These are phyloP conservation scores for Lodderomyces beijingensis DNA, from an alignment of 1,139 yeast genomes.

Conservation along the genomic window DNA sequence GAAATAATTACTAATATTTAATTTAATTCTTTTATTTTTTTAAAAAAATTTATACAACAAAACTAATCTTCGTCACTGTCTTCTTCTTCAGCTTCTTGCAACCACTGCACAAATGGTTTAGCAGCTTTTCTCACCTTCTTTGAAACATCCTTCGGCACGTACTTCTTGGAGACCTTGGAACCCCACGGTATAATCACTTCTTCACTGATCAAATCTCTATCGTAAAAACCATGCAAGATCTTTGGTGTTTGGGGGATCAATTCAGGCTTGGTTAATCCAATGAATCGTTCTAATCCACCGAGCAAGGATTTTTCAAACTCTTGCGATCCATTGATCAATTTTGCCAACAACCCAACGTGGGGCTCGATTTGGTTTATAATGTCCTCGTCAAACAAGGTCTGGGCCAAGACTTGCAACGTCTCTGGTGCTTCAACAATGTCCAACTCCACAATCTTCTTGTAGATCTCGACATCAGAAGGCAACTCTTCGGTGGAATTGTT, in stretches of 20 bases:
- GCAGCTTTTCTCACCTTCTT: slow-evolving; percentile 96
- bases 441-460: slow-evolving; percentile 80
- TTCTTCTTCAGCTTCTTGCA: slow-evolving; percentile 81
- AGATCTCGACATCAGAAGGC: slow-evolving; percentile 86
- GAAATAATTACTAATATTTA: slow-evolving; percentile 2
- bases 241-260: slow-evolving; percentile 74
- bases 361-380: slow-evolving; percentile 68
- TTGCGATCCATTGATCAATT: slow-evolving; percentile 60
- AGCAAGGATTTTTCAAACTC: slow-evolving; percentile 81
- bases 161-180: slow-evolving; percentile 86
- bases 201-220: slow-evolving; percentile 79
- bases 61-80: slow-evolving; percentile 50
- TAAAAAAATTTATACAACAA: slow-evolving; percentile 1
- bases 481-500: slow-evolving; percentile 53
- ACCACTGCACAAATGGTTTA: slow-evolving; percentile 92
- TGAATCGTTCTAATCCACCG: slow-evolving; percentile 93
- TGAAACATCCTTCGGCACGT: slow-evolving; percentile 85
- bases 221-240: slow-evolving; percentile 75
- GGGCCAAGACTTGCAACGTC: slow-evolving; percentile 89
- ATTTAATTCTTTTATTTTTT: not conserved
- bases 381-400: slow-evolving; percentile 77
- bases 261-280: slow-evolving; percentile 80
- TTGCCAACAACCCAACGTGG: slow-evolving; percentile 79
- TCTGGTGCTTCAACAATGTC: slow-evolving; percentile 70
- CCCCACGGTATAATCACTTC: slow-evolving; percentile 84